Evolutionary conservation across 2,329 filamentous ascomycete species (phyloP), one percentile per base, ranked within the genome.

Genomic region (Monilinia laxa): DNA sequence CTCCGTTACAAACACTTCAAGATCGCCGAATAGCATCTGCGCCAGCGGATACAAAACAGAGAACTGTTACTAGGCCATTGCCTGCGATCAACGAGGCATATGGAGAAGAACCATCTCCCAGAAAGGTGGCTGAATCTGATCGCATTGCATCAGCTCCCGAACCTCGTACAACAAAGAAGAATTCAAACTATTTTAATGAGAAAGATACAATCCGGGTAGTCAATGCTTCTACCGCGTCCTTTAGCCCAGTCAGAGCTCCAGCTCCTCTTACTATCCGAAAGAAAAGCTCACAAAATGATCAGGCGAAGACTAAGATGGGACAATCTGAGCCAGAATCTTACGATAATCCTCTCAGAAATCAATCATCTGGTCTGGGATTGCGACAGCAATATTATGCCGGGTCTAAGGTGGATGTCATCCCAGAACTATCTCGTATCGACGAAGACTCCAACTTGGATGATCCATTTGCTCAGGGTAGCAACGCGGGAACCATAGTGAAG

Each of bases 1-100:
- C 62, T 54, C 65, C 65, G 38, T 28, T 56, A 14, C 55, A 56
- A 63, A 18, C 47, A 28, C 42, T 35, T 4, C 68, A 51, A 63
- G 75, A 76, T 76, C 80, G 77, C 51, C 79, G 84, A 58, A 74
- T 75, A 35, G 78, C 77, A 14, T 85, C 83, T 66, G 82, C 82
- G 35, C 81, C 82, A n/a, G 74, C 67, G 2, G 68, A 72, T 31
- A 59, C 51, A 16, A 71, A 69, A 67, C 53, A 69, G 20, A 45
- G 47, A 2, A 45, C 56, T 42, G 6, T 64, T 7, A 57, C 47
- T 54, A 66, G 67, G 18, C 70, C 67, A 55, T 66, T 76, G 42
- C 71, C 72, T 60, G 76, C 74, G 1, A 76, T 77, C 12, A 47
- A 73, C 59, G 74, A 77, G 64, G 64, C 60, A 51, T 62, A 65